phyloP scores from a whole-genome alignment of 208 protist genomes.

The Acanthamoeba lenticulata region DNA sequence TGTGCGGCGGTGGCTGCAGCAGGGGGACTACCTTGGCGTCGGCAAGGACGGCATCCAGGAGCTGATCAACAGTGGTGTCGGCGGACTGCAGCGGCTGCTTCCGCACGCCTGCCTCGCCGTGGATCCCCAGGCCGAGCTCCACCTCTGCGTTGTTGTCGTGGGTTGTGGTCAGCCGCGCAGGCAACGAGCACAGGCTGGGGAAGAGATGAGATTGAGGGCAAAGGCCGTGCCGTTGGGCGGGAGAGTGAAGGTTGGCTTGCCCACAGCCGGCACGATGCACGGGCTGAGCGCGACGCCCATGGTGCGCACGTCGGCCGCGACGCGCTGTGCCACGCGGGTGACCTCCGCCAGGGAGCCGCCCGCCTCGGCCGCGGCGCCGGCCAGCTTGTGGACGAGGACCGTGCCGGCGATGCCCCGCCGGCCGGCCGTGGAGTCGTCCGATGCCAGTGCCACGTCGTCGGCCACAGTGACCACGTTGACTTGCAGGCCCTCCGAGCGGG shows the following conservation, averaged over 20 bases:
- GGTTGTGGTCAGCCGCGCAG: too few relatives aligned
- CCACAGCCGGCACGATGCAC: slow-evolving; percentile 87
- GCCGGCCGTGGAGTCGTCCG: slow-evolving; percentile 31
- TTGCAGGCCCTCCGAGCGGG: neutral
- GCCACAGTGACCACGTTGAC: neutral
- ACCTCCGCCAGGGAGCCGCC: slow-evolving; percentile 84
- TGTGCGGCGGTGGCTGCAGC: neutral
- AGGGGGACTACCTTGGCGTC: slow-evolving; percentile 65
- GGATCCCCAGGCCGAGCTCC: slow-evolving; percentile 93
- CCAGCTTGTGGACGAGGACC: slow-evolving; percentile 90
- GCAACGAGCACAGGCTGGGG: neutral
- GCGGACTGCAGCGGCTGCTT: slow-evolving; percentile 80
- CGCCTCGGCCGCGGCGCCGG: slow-evolving; percentile 86
- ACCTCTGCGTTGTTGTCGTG: too few relatives aligned
- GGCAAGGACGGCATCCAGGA: slow-evolving; percentile 77
- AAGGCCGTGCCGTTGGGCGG: neutral
- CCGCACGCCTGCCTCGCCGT: slow-evolving; percentile 88
- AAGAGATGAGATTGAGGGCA: too few relatives aligned
- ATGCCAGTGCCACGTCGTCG: slow-evolving; percentile 45
- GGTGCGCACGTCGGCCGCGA: slow-evolving; percentile 82
- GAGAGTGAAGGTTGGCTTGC: slow-evolving; percentile 37
- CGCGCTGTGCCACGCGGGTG: slow-evolving; percentile 81
- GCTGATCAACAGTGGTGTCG: slow-evolving; percentile 10
- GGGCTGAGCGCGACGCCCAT: slow-evolving; percentile 88
- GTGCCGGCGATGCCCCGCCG: slow-evolving; percentile 90